phyloP scores from a whole-genome alignment of 75 land plant species.

The Pinus albicaulis region DNA sequence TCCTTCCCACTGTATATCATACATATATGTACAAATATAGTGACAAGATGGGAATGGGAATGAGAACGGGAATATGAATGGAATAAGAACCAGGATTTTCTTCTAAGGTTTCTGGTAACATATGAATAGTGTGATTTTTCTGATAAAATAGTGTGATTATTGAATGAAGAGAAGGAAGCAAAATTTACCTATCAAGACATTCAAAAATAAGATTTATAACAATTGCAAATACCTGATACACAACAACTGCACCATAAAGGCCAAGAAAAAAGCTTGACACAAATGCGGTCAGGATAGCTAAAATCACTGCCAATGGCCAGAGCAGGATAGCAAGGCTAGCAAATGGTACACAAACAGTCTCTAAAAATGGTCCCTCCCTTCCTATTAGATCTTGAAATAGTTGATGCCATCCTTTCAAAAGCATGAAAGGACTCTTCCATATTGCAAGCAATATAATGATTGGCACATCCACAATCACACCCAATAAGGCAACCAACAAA shows the following conservation, averaged over 20 bases:
- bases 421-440: conserved; percentile 84
- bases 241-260: conserved; percentile 74
- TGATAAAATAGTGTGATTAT: neutral
- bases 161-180: neutral
- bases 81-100: neutral
- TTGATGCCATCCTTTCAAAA: conserved; percentile 83
- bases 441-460: conserved; percentile 55
- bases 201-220: neutral
- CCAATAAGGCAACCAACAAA: conserved; percentile 51
- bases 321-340: conserved; percentile 83
- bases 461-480: conserved; percentile 58
- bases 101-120: neutral
- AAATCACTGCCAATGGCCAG: conserved; percentile 87
- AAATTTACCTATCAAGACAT: neutral
- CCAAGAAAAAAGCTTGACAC: conserved; percentile 66
- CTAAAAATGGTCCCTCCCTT: conserved; percentile 86
- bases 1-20: too few relatives aligned
- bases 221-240: conserved; percentile 65
- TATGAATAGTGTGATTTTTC: neutral
- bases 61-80: neutral
- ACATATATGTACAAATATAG: too few relatives aligned
- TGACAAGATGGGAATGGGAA: too few relatives aligned
- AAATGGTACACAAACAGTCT: conserved; percentile 88
- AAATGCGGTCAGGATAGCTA: conserved; percentile 41
- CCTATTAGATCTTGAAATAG: conserved; percentile 66